phyloP scores from a whole-genome alignment of 495 filamentous ascomycete genomes.

The Aspergillus conjunctus region DNA sequence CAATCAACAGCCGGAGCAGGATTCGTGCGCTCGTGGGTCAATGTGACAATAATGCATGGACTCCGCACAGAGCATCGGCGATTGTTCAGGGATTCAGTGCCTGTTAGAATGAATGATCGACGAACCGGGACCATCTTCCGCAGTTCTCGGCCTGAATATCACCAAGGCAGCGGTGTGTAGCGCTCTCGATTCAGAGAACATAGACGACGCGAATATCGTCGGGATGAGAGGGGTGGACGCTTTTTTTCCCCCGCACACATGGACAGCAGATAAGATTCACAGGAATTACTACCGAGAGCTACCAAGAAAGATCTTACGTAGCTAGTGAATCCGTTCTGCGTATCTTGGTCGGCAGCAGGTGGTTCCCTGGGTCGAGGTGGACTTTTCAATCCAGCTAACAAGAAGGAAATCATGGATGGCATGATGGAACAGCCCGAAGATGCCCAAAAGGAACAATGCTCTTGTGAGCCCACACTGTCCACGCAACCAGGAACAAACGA shows the following conservation, averaged over 20 bases:
- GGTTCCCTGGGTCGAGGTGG: conserved; percentile 16
- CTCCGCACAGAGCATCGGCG: conserved; percentile 5
- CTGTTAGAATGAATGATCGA: neutral
- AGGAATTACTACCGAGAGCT: neutral
- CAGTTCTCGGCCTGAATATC: neutral
- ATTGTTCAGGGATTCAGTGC: neutral
- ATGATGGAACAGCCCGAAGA: no score
- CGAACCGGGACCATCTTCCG: conserved; percentile 3
- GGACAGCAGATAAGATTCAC: conserved; percentile 1
- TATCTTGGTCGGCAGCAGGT: neutral
- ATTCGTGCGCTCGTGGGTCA: conserved; percentile 4
- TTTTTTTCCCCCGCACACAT: conserved; percentile 1
- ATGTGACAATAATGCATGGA: conserved; percentile 19
- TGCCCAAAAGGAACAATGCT: conserved; percentile 18
- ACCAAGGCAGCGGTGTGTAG: neutral
- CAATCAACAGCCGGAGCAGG: neutral
- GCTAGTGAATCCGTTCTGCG: neutral
- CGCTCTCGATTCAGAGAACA: no score
- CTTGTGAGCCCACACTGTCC: neutral
- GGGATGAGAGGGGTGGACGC: neutral
- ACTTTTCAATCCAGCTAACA: neutral
- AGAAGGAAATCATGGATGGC: neutral
- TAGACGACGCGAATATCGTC: no score
- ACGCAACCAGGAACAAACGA: neutral
- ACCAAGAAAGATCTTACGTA: neutral